Evolutionary conservation across 495 filamentous ascomycete genomes (phyloP), one percentile per base, ranked within the genome.

Genomic region (Daldinia grandis): DNA sequence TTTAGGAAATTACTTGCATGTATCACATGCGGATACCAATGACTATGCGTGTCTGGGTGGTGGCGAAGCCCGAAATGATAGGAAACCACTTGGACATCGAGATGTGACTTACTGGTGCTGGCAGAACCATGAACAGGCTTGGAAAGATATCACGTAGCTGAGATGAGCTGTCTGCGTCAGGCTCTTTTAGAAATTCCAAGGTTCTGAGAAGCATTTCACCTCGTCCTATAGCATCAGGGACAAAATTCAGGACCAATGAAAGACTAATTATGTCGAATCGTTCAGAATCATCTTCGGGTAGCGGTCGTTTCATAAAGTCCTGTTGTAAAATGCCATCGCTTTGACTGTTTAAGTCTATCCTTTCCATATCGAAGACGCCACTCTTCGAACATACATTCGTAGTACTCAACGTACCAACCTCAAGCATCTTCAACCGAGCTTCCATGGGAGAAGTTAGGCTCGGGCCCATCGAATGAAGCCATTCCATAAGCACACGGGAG

Each of bases 171-270:
- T 55, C 55, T 4, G 64, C 64, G 24, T 61, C 66, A 30, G 75
- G 71, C 30, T 69, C 47, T 38, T 81, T 83, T 19, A 95, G 85
- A 73, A 96, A 93, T 40, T 86, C 75, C 38, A 87, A 83, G 55
- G 92, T 88, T 49, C 93, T 88, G 62, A 86, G 85, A 59, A 99
- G 85, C 95, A 99, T 99, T 64, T 92, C 88, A 10, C 95, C 95
- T 69, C 94, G 86, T 19, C 81, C 86, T n/a, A 76, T 79, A 14
- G 92, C 84, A 68, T 92, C 87, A 9, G 94, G 90, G 25, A 98
- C 94, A 76, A 92, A 99, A 79, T 99, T 99, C 21, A 99, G 84
- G 8, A 99, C 96, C 55, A 99, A 82, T 1, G 93, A 97, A n/a
- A 99, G 85, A 68, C 92, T 95, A 74, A 99, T 90, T 47, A 97